phyloP scores from a whole-genome alignment of 169 alveolate genomes.

The Plasmodium vivax region DNA sequence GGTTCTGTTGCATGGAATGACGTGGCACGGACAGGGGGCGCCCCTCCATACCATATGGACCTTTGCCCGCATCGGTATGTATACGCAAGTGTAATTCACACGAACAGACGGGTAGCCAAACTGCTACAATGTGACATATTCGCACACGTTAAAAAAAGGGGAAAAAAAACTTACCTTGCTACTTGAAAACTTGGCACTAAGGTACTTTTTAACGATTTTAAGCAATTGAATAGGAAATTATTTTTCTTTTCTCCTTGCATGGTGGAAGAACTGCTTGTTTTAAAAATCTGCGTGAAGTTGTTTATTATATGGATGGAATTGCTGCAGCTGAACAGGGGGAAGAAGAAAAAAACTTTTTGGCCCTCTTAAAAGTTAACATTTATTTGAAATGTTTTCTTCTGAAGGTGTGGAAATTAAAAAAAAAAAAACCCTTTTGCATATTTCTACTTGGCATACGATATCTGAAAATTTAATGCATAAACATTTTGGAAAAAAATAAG shows the following conservation, averaged over 20 bases:
- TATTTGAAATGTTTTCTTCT: neutral
- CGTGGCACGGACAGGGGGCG: neutral
- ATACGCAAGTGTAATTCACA: neutral
- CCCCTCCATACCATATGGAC: neutral
- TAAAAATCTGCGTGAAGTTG: neutral
- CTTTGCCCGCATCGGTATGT: neutral
- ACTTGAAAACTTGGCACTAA: slow-evolving; percentile 42
- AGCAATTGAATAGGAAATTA: slow-evolving; percentile 39
- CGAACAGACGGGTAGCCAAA: neutral
- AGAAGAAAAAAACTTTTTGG: neutral
- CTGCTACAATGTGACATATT: neutral
- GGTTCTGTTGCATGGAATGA: neutral
- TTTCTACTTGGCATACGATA: neutral
- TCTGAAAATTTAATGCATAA: neutral
- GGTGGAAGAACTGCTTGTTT: neutral
- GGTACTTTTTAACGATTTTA: slow-evolving; percentile 29
- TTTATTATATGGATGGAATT: slow-evolving; percentile 2
- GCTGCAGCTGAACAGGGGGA: neutral
- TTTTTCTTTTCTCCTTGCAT: slow-evolving; percentile 27
- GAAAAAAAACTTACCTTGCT: slow-evolving; percentile 48
- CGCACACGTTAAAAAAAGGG: neutral
- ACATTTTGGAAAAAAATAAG: neutral
- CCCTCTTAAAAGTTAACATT: neutral
- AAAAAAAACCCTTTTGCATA: neutral
- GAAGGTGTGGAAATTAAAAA: neutral